Evolutionary conservation across 176 grass and related monocot genomes (phyloP), one percentile per base, ranked within the genome.

Genomic region (Oryza punctata): DNA sequence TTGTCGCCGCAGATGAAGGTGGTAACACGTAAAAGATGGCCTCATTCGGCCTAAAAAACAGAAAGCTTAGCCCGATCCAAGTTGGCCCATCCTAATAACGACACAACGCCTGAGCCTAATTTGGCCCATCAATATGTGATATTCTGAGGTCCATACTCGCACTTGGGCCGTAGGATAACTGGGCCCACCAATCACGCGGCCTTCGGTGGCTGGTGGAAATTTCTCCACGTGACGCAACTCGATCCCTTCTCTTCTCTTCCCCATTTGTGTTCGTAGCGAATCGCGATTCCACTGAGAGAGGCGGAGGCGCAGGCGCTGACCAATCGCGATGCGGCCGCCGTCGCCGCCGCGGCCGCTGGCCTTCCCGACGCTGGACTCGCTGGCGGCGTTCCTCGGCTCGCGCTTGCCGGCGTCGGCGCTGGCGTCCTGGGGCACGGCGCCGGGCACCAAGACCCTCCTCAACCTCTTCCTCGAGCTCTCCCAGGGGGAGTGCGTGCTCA

Each of bases 401-500:
- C 93, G 87, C 0, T 89, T 98, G 19, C 83, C 89, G 0, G 71
- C 82, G 2, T 23, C 74, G 10, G 78, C 91, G 2, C 68, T 95
- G 4, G 60, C 89, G 6, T 90, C 93, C 43, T 98, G 93, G 96
- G 96, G 96, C 66, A 15, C 76, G 23, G 28, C 61, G 27, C 89
- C 91, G 19, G 91, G 93, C 6, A 94, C 93, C 41, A 98, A 95
- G 79, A 90, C 91, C 21, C 85, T 98, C 9, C 59, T 79, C n/a
- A 98, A 98, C 54, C 89, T 98, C 67, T 98, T 93, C 85, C 85
- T 94, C 9, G 93, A 98, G 93, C 83, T 98, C 80, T 86, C 85
- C 41, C 87, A 90, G n/a, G 93, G 96, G 16, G 96, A 95, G 68
- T 88, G 89, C 73, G 50, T 69, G 15, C 92, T 97, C 16, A 70